A percentile compares a stretch with the other conserved stretches of the same genome.
Conservation (phyloP, 257 asterid species). For the Ligustrum vulgare region DNA sequence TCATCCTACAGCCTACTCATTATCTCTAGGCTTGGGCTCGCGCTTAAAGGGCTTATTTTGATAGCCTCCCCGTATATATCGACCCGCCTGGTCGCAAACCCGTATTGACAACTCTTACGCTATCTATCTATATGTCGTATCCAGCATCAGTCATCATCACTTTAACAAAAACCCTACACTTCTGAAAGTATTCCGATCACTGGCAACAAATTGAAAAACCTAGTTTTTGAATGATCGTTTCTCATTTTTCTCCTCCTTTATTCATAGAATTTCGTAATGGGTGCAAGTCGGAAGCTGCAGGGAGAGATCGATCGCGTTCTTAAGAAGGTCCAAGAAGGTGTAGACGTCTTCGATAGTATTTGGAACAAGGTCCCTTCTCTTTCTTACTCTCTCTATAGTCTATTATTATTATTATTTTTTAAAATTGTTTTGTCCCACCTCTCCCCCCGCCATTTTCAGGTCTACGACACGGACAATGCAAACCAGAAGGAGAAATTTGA, state of each 20-base stretch:
- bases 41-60: too few species aligned
- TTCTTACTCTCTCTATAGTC: not conserved
- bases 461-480: constrained; percentile 94
- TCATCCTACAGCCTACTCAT: too few species aligned
- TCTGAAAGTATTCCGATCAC: not conserved
- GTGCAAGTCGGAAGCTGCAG: constrained; percentile 98
- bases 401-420: not conserved
- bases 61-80: too few species aligned
- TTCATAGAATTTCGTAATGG: constrained; percentile 49
- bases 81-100: not conserved
- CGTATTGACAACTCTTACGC: too few species aligned
- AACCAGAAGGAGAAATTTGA: constrained; percentile 97
- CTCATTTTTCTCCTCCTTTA: not conserved
- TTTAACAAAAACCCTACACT: not conserved
- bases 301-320: constrained; percentile 98
- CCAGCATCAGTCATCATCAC: too few species aligned
- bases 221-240: constrained; percentile 30
- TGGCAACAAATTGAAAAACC: constrained; percentile 14
- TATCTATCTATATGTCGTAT: too few species aligned
- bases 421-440: not conserved
- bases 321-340: constrained; percentile 99
- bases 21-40: too few species aligned
- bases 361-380: constrained; percentile 83
- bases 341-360: constrained; percentile 95
- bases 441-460: constrained; percentile 35